Conservation (phyloP, 306 rosid genomes). For the Neltuma alba region DNA sequence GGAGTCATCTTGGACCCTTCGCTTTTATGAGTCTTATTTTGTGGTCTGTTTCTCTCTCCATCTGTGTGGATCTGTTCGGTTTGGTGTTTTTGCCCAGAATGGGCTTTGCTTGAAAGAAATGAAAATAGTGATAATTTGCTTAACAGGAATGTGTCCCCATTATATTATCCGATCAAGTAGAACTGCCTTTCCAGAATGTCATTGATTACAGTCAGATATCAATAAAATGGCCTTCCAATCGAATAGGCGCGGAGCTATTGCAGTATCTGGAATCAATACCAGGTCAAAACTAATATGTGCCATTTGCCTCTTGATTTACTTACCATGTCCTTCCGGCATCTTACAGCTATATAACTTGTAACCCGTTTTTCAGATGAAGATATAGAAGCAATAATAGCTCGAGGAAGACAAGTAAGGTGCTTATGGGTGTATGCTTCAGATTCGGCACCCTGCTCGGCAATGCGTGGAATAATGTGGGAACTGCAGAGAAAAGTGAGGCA, state of each 20-base stretch:
- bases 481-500: conserved; percentile 90
- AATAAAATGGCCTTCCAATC: conserved; percentile 93
- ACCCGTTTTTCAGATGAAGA: conserved; percentile 51
- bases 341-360: background rate
- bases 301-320: conserved; percentile 25
- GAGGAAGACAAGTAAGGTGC: conserved; percentile 77
- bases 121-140: conserved; percentile 33
- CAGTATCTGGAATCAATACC: conserved; percentile 90
- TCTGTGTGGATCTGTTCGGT: background rate
- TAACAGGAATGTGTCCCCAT: conserved; percentile 94
- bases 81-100: too few species aligned
- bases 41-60: conserved; percentile 65
- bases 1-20: conserved; percentile 98
- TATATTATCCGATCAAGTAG: conserved; percentile 80
- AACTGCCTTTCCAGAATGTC: conserved; percentile 93
- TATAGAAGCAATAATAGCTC: conserved; percentile 71
- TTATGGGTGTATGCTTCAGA: conserved; percentile 71
- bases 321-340: background rate
- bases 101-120: conserved; percentile 23
- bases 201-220: conserved; percentile 84
- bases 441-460: conserved; percentile 81
- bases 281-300: conserved; percentile 51
- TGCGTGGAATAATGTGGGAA: conserved; percentile 91
- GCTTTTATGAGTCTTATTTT: conserved; percentile 89
- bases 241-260: conserved; percentile 78